phyloP scores from a whole-genome alignment of 139 green algal genomes.

The Chlorella vulgaris region DNA sequence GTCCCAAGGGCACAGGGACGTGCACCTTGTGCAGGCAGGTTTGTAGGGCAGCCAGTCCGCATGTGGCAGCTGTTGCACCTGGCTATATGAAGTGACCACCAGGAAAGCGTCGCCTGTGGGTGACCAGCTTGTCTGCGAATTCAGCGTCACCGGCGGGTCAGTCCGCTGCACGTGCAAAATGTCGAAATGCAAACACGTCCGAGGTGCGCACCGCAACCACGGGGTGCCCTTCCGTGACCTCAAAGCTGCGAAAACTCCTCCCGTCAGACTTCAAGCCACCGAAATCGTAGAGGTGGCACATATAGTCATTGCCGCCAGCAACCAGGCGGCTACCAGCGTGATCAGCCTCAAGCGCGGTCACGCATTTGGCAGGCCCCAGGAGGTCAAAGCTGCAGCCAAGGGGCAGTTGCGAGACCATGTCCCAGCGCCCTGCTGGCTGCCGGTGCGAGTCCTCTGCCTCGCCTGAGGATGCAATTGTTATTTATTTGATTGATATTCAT shows the following conservation, averaged over 20 bases:
- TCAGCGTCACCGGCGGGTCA: no score
- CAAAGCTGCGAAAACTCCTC: constrained; percentile 75
- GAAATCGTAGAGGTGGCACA: constrained; percentile 88
- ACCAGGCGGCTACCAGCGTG: constrained; percentile 74
- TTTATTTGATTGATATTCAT: no score
- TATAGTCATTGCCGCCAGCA: constrained; percentile 83
- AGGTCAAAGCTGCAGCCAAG: constrained; percentile 6
- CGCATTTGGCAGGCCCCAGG: constrained; percentile 63
- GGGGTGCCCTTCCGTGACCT: constrained; percentile 81
- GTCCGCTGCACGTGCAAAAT: background rate
- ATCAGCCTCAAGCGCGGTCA: constrained; percentile 82
- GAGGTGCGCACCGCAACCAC: constrained; percentile 46
- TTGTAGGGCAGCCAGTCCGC: background rate
- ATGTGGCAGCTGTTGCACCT: constrained; percentile 4
- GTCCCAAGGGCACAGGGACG: background rate
- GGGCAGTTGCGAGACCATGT: no score
- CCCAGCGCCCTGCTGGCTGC: no score
- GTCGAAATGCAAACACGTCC: background rate
- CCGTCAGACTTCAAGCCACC: constrained; percentile 91
- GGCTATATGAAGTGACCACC: constrained; percentile 61
- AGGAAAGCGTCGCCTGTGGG: constrained; percentile 85
- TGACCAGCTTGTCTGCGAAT: constrained; percentile 63
- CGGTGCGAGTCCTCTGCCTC: no score
- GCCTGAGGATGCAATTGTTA: no score
- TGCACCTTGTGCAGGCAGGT: background rate